A percentile compares a stretch with the other conserved stretches of the same genome.
phyloP scores from a whole-genome alignment of 2,329 filamentous ascomycete species.

The Talaromyces sp. region DNA sequence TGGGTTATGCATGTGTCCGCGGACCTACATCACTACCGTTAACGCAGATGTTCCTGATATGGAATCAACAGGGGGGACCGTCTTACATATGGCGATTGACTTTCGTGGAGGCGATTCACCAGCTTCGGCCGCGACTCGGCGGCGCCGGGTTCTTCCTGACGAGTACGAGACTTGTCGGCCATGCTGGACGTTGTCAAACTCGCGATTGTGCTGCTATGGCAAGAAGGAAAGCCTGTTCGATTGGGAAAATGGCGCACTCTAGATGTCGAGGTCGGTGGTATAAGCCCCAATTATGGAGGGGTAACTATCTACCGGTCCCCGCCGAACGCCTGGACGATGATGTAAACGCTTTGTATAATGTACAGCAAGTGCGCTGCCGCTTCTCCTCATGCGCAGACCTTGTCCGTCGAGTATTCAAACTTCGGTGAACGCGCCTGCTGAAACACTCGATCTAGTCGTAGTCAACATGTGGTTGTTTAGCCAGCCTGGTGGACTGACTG shows the following conservation, averaged over 20 bases:
- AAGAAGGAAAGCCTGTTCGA: background rate
- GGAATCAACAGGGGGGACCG: background rate
- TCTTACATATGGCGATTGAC: constrained; percentile 63
- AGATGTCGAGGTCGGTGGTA: background rate
- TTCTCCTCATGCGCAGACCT: background rate
- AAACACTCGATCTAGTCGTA: background rate
- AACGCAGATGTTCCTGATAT: background rate
- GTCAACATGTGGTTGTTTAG: background rate
- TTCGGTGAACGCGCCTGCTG: background rate
- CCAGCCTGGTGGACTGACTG: background rate
- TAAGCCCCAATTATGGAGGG: constrained; percentile 4
- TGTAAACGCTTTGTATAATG: constrained; percentile 2
- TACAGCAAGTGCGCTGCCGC: no score
- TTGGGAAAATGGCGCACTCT: background rate
- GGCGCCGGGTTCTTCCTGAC: constrained; percentile 22
- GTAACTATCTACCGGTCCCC: constrained; percentile 7
- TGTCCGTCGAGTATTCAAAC: background rate
- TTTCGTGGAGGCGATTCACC: constrained; percentile 56
- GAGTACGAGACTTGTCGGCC: constrained; percentile 24
- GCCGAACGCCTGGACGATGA: constrained; percentile 5
- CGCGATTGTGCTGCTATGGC: background rate
- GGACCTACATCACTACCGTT: constrained; percentile 46
- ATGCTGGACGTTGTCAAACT: constrained; percentile 15
- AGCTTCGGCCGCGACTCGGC: constrained; percentile 32
- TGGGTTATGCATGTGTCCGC: constrained; percentile 71